Base-by-base conservation (phyloP, 306 rosid genomes). In the Malus fusca region DNA sequence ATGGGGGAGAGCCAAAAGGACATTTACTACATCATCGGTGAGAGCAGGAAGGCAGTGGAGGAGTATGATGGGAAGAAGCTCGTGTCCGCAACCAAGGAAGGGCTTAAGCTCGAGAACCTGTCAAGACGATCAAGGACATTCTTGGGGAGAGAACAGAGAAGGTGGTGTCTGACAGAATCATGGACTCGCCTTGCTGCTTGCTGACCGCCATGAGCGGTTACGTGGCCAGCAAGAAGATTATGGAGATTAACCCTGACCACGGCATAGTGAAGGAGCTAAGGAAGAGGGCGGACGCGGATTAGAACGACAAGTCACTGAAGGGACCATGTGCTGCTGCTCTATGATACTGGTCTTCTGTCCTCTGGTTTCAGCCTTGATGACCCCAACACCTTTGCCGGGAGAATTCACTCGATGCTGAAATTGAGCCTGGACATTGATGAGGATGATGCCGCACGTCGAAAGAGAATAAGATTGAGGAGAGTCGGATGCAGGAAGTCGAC, bases 61-160 rank as follows among this genome's bases (percentile, higher is more conserved):
- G 81, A 83, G 44, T 76, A 79, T 37, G 87, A 83, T 31, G 84
- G 87, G 69, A 83, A 76, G 73, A 79, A 72, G 73, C 84, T 79
- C 1, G 84, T 76, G 15, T 75, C 81, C 0, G 60, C 75, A 35
- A 83, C 81, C 3, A 83, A 83, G 53, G 87, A 83, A 21, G 74
- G 84, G 33, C 76, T 76, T 14, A 69, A 79, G 72, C 52, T 79
- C 4, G 87, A 79, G 81, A 79, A 65, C 26, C 33, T 79, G 31
- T 79, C 86, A 83, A 79, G 62, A 66, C 22, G 4, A 83, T 75
- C 11, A 75, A 83, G 53, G 83, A 83, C 26, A 37, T 79, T 37
- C 79, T 83, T 19, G 71, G 80, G 65, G 83, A 75, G 43, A 79
- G 51, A 51, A 67, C 71, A n/a, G 83, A 83, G 83, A 79, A 83